Evolutionary conservation across 768 basidiomycete species (phyloP).

Genomic region (Pleurotus eryngii): DNA sequence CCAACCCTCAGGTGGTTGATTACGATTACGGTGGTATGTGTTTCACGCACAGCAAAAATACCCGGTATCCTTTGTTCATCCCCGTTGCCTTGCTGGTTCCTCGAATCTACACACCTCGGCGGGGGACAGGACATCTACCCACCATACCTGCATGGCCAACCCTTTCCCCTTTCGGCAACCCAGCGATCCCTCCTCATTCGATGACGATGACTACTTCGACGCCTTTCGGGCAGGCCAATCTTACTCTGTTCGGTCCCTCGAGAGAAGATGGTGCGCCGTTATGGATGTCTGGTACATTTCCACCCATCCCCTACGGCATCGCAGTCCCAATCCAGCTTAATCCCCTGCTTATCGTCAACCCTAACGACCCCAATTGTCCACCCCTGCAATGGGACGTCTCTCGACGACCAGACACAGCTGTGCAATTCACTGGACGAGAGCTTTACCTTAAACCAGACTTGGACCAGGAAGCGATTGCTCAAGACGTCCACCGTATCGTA

Average conservation of each 20-base stretch:
- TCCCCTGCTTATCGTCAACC: conserved; percentile 6
- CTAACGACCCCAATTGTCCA: conserved; percentile 5
- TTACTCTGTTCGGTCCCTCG: background rate
- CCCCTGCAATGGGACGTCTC: conserved; percentile 4
- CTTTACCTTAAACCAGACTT: background rate
- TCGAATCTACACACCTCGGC: conserved; percentile 1
- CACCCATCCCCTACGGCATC: conserved; percentile 6
- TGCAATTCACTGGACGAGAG: conserved; percentile 2
- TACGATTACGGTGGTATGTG: background rate
- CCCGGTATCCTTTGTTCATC: background rate
- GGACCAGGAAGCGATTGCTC: conserved; percentile 1
- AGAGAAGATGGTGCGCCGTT: conserved; percentile 3
- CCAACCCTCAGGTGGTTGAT: too few species aligned
- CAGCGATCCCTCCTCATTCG: background rate
- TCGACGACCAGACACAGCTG: conserved; percentile 2
- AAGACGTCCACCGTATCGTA: background rate
- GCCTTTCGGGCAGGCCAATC: background rate
- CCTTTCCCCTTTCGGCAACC: background rate
- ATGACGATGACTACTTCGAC: background rate
- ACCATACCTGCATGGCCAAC: background rate
- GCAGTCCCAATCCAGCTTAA: conserved; percentile 5
- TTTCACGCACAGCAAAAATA: background rate
- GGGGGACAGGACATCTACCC: background rate
- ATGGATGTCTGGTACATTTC: conserved; percentile 4
- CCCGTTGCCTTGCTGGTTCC: background rate